Evolutionary conservation across 2,329 filamentous ascomycete species (phyloP).

Genomic region (Ophidiomyces ophidiicola): DNA sequence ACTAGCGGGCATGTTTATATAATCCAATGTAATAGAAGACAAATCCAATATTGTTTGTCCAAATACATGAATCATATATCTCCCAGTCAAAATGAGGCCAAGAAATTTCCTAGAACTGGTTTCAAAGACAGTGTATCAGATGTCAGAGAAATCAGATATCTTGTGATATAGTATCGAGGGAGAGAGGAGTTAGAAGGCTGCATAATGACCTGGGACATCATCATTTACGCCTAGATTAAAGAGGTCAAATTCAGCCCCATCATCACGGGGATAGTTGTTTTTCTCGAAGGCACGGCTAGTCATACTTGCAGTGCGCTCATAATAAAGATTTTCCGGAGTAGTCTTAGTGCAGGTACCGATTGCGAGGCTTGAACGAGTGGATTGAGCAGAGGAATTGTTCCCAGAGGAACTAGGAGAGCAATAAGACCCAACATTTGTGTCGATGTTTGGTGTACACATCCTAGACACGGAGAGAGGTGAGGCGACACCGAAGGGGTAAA

Average conservation of each 20-base stretch:
- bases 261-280: not conserved
- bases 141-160: too few species aligned
- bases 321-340: slow-evolving; percentile 3
- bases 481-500: not conserved
- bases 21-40: slow-evolving; percentile 13
- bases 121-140: too few species aligned
- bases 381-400: slow-evolving; percentile 4
- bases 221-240: not conserved
- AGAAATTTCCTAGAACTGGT: not conserved
- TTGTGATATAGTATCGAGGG: too few species aligned
- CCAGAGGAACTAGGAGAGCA: slow-evolving; percentile 2
- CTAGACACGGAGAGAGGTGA: not conserved
- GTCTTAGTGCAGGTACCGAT: not conserved
- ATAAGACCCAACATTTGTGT: slow-evolving; percentile 1
- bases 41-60: slow-evolving; percentile 6
- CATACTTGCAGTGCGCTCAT: slow-evolving; percentile 8
- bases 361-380: slow-evolving; percentile 1
- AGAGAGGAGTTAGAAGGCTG: too few species aligned
- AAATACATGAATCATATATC: slow-evolving; percentile 15
- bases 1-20: slow-evolving; percentile 8
- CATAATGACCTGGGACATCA: too few species aligned
- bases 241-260: not conserved
- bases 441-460: not conserved
- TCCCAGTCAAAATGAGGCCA: slow-evolving; percentile 5
- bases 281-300: slow-evolving; percentile 1